Conservation (phyloP, 108 stramenopile genomes). For the Skeletonema grethae region DNA sequence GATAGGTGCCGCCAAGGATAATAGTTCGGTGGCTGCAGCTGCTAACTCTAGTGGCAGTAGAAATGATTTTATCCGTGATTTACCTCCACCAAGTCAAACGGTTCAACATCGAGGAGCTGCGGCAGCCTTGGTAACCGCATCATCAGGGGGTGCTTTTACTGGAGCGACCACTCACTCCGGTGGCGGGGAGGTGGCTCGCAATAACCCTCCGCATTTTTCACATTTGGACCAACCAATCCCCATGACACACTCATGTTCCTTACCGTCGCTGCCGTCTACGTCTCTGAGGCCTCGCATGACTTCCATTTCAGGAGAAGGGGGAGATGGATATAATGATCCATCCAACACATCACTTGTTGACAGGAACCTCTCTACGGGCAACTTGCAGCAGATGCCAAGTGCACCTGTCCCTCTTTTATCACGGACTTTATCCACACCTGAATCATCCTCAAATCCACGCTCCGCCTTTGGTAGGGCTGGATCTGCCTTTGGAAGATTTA, state of each 20-base stretch:
- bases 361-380: background rate
- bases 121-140: background rate
- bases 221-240: conserved; percentile 1
- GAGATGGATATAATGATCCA: background rate
- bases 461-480: conserved; percentile 2
- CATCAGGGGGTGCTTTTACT: background rate
- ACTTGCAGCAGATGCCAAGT: background rate
- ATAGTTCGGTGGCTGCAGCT: background rate
- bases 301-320: background rate
- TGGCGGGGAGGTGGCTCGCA: background rate
- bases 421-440: background rate
- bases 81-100: background rate
- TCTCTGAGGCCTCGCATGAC: background rate
- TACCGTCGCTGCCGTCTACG: background rate
- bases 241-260: conserved; percentile 1
- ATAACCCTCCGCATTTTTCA: background rate
- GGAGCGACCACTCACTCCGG: background rate
- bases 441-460: background rate
- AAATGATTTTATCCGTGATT: background rate
- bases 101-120: background rate
- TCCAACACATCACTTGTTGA: background rate
- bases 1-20: background rate
- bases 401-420: background rate
- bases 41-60: background rate
- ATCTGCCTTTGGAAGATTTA: conserved; percentile 1